Percentiles rank a stretch among this genome's conserved stretches.
phyloP scores from a whole-genome alignment of 225 moss, liverwort and hornwort genomes.

The Straminergon stramineum region DNA sequence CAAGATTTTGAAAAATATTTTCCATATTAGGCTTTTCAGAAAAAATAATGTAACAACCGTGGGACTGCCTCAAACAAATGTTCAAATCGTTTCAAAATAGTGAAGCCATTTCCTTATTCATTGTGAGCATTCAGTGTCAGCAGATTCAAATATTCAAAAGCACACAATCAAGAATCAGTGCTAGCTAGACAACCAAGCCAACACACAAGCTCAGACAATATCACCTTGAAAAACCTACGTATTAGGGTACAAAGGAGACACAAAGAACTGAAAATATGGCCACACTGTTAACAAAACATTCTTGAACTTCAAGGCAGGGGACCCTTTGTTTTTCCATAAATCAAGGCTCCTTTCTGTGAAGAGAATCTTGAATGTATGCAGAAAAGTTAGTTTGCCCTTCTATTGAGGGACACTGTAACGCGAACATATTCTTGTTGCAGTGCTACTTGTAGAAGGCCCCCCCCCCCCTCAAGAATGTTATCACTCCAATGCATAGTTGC shows the following conservation, averaged over 20 bases:
- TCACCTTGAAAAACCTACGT: neutral
- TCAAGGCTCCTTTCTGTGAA: neutral
- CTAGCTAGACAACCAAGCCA: no score
- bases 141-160: neutral
- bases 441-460: neutral
- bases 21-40: neutral
- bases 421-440: neutral
- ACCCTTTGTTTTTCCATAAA: neutral
- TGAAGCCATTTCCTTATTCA: neutral
- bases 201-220: neutral
- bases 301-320: neutral
- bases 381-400: no score
- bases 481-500: neutral
- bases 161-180: neutral
- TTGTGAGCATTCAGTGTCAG: neutral
- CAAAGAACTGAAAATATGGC: neutral
- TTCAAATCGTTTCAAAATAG: neutral
- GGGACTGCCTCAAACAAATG: neutral
- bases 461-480: neutral
- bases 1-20: neutral
- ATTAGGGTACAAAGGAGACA: neutral
- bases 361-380: no score
- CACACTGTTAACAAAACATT: neutral
- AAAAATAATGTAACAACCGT: neutral
- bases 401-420: no score